These are phyloP conservation scores for Kodamaea suecica DNA, from an alignment of 1,139 yeast species.

Conservation along the genomic window DNA sequence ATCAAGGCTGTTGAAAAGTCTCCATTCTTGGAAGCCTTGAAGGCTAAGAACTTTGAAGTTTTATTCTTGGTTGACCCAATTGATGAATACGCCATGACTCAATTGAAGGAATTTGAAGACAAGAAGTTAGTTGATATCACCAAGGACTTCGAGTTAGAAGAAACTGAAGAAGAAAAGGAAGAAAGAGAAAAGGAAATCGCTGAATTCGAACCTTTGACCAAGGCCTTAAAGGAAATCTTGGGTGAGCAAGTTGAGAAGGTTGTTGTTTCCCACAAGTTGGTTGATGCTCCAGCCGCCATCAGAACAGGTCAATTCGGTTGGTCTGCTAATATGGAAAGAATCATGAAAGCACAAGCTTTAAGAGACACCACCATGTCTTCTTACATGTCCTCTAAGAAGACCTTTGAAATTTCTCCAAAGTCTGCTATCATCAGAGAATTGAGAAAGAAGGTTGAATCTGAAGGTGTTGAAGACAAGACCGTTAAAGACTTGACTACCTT, in stretches of 20 bases:
- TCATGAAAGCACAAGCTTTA: conserved; percentile 99
- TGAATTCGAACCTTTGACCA: conserved; percentile 90
- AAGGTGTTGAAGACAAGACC: conserved; percentile 97
- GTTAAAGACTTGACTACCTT: conserved; percentile 96
- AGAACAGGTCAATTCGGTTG: conserved; percentile 99
- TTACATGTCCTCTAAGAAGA: conserved; percentile 99
- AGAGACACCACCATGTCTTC: conserved; percentile 99
- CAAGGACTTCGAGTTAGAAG: conserved; percentile 98
- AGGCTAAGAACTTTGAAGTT: conserved; percentile 98
- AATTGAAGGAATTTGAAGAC: conserved; percentile 98
- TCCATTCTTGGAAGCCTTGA: conserved; percentile 98
- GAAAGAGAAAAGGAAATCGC: conserved; percentile 89
- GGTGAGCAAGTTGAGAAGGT: conserved; percentile 99
- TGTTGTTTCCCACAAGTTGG: conserved; percentile 94
- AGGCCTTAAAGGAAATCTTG: conserved; percentile 92
- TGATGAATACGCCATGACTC: conserved; percentile 99
- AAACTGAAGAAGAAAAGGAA: conserved; percentile 96
- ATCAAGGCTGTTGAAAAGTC: conserved; percentile 97
- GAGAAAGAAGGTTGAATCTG: conserved; percentile 92
- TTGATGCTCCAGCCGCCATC: conserved; percentile 99
- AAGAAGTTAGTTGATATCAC: conserved; percentile 98
- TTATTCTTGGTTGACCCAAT: conserved; percentile 98
- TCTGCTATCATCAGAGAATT: conserved; percentile 94
- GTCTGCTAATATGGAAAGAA: conserved; percentile 99
- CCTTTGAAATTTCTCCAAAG: conserved; percentile 96